A percentile compares a stretch with the other conserved stretches of the same genome.
phyloP scores from a whole-genome alignment of 805 yeast species.

The Saturnispora saitoi region DNA sequence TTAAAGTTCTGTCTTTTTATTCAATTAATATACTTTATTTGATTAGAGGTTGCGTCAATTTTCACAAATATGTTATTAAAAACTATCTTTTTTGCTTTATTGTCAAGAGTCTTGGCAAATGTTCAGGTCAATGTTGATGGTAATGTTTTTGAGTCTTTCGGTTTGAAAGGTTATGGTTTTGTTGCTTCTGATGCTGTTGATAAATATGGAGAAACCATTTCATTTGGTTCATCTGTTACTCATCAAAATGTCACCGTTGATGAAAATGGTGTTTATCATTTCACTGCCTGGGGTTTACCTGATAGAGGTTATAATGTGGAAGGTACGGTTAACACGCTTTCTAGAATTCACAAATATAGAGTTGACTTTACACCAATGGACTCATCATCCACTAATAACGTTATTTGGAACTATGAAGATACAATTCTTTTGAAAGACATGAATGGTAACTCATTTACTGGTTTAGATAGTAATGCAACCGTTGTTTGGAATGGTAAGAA shows the following conservation, averaged over 20 bases:
- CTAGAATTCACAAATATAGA: constrained; percentile 22
- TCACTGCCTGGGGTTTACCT: constrained; percentile 25
- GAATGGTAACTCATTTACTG: constrained; percentile 23
- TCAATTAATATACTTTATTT: too few relatives aligned
- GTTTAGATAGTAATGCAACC: constrained; percentile 26
- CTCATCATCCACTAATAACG: constrained; percentile 16
- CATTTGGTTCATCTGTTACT: constrained; percentile 27
- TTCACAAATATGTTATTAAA: not conserved
- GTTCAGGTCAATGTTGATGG: constrained; percentile 20
- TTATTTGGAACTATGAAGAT: constrained; percentile 24
- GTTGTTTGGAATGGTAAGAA: constrained; percentile 18
- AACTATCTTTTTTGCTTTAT: constrained; percentile 7
- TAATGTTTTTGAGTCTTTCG: constrained; percentile 19
- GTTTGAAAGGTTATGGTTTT: constrained; percentile 25
- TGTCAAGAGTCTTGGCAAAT: constrained; percentile 10
- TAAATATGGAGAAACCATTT: constrained; percentile 25
- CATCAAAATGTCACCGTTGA: constrained; percentile 20
- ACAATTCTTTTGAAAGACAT: constrained; percentile 26
- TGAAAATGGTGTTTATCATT: constrained; percentile 20
- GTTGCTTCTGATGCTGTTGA: constrained; percentile 22
- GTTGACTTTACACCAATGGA: constrained; percentile 22
- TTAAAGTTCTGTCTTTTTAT: too few relatives aligned
- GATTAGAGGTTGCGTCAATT: too few relatives aligned
- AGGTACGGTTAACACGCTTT: constrained; percentile 24
- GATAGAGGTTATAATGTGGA: constrained; percentile 29